These are phyloP conservation scores for Penstemon davidsonii DNA, from an alignment of 257 asterid species.

Conservation along the genomic window DNA sequence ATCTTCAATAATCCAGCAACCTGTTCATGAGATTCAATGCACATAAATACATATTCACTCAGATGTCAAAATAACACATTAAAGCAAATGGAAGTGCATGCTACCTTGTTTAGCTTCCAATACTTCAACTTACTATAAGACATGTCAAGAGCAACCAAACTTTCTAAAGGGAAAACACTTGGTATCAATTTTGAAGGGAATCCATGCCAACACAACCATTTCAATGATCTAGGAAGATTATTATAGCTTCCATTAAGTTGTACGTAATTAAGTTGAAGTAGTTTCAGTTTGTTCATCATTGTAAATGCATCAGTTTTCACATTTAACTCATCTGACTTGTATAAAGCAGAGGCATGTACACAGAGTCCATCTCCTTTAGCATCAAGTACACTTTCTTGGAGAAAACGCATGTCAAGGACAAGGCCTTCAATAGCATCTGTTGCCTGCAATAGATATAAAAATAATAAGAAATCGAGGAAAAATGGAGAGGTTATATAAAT, in stretches of 20 bases:
- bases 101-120: background rate
- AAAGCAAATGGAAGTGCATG: background rate
- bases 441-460: background rate
- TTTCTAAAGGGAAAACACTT: background rate
- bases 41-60: background rate
- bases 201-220: slow-evolving; percentile 1
- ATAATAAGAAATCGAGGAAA: background rate
- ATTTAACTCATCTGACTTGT: background rate
- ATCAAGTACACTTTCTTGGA: background rate
- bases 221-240: background rate
- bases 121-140: background rate
- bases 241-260: background rate
- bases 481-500: background rate
- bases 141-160: slow-evolving; percentile 1
- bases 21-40: background rate
- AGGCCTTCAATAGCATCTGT: background rate
- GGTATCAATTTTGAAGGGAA: background rate
- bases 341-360: background rate
- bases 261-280: slow-evolving; percentile 2
- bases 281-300: background rate
- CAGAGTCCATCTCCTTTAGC: background rate
- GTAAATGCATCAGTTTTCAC: background rate
- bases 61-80: background rate
- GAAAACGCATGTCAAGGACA: background rate
- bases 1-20: background rate